These are phyloP conservation scores for Naganishia liquefaciens DNA, from an alignment of 1,284 basidiomycete genomes.

Conservation along the genomic window DNA sequence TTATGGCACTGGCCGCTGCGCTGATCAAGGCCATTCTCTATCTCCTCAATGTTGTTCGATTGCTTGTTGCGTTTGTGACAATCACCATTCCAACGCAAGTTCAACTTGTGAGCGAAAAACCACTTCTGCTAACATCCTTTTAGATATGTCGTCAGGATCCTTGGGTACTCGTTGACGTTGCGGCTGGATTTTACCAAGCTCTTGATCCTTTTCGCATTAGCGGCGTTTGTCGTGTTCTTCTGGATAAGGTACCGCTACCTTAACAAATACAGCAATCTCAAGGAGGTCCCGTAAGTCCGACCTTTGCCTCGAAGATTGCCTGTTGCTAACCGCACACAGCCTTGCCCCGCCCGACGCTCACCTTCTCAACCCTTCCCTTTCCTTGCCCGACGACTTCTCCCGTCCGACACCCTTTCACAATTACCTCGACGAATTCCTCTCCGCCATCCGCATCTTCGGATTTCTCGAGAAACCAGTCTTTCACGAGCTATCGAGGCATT, in stretches of 20 bases:
- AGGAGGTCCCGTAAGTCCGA: conserved; percentile 67
- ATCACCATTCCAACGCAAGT: conserved; percentile 70
- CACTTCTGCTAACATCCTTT: background rate
- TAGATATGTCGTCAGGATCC: conserved; percentile 58
- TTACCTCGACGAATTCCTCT: conserved; percentile 90
- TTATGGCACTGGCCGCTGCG: conserved; percentile 71
- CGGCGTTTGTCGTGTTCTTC: conserved; percentile 65
- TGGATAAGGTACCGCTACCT: conserved; percentile 72
- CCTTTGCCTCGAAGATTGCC: conserved; percentile 68
- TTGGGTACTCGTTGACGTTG: conserved; percentile 85
- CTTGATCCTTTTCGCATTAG: conserved; percentile 69
- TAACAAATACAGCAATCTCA: conserved; percentile 66
- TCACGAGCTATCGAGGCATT: conserved; percentile 87
- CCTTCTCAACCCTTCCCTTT: conserved; percentile 32
- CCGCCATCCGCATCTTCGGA: conserved; percentile 91
- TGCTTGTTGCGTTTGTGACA: conserved; percentile 71
- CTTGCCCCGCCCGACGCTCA: conserved; percentile 33
- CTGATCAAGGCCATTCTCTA: conserved; percentile 81
- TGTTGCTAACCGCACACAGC: conserved; percentile 14
- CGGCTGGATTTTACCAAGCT: conserved; percentile 88
- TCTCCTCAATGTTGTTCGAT: conserved; percentile 72
- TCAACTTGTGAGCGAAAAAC: background rate
- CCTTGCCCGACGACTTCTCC: conserved; percentile 22
- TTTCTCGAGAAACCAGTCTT: conserved; percentile 95
- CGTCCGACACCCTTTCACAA: conserved; percentile 73